Evolutionary conservation across 345 rosid species (phyloP), one percentile per base, ranked within the genome.

Genomic region (Eucalyptus curtisii): DNA sequence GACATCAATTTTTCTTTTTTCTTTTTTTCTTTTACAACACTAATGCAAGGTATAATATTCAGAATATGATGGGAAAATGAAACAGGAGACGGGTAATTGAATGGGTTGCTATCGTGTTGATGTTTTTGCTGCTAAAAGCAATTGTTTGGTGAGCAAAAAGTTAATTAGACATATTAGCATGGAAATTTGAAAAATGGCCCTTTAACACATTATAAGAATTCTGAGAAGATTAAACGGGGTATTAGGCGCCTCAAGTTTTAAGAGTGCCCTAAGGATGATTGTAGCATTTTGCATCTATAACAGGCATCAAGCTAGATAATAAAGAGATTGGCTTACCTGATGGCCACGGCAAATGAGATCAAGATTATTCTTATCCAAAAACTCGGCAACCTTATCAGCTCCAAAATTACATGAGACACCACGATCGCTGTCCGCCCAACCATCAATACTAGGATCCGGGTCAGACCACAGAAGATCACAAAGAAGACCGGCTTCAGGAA

Each of bases 401-500:
- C 99, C 99, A 89, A 98, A 98, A 45, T 97, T 96, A 88, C 96
- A 95, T 0, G 99, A 98, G 88, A 98, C 95, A 68, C 99, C 99
- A 44, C 99, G 94, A 88, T 98, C 99, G 9, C 99, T 98, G 68
- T 93, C 96, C 27, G 92, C 93, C 99, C 99, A 97, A 10, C 99
- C 99, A 86, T 95, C 92, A 49, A 90, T 86, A 68, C 91, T 95
- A 19, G 92, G 89, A 90, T 96, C 96, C 40, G 99, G 99, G 93
- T 98, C 99, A 27, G 99, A 96, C 99, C 99, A 98, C 81, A 98
- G 96, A 37, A 98, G 94, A 90, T 98, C 99, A 55, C 99, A 98
- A 31, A 98, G 96, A 81, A 97, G 97, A 88, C 99, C 99, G 27
- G 89, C 91, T 50, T 98, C 99, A 6, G 99, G 99, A 89, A 98